phyloP scores from a whole-genome alignment of 768 basidiomycete genomes.

The Terana coerulea region DNA sequence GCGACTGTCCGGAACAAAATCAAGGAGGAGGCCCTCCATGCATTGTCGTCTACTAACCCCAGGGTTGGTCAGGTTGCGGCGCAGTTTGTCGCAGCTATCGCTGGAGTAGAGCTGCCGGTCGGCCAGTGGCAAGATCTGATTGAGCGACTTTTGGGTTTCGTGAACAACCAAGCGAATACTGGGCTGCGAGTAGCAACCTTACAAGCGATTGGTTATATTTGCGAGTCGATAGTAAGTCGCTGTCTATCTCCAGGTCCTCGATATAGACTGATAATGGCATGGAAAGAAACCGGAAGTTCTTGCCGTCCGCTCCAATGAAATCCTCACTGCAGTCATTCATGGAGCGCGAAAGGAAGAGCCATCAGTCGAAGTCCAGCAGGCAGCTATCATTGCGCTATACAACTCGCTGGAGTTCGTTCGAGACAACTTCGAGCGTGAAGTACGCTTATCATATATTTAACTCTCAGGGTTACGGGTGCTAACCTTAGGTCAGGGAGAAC shows the following conservation, averaged over 20 bases:
- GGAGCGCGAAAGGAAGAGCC: conserved; percentile 96
- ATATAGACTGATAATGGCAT: conserved; percentile 16
- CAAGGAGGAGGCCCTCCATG: conserved; percentile 82
- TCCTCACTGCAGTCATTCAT: conserved; percentile 96
- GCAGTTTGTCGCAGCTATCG: conserved; percentile 92
- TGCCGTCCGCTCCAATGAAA: conserved; percentile 89
- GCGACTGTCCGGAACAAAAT: conserved; percentile 69
- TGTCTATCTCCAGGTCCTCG: background rate
- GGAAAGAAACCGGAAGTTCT: conserved; percentile 96
- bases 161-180: conserved; percentile 68
- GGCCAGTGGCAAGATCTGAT: conserved; percentile 91
- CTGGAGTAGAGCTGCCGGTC: conserved; percentile 85
- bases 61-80: conserved; percentile 87
- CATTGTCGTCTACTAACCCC: conserved; percentile 66
- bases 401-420: conserved; percentile 97
- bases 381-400: conserved; percentile 88
- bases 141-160: conserved; percentile 80
- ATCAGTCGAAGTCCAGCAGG: conserved; percentile 84
- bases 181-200: conserved; percentile 84
- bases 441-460: conserved; percentile 33
- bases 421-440: conserved; percentile 97
- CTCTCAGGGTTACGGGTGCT: background rate
- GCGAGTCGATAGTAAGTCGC: conserved; percentile 86
- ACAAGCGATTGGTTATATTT: conserved; percentile 95
- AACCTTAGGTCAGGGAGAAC: conserved; percentile 73